Evolutionary conservation across 2,329 filamentous ascomycete species (phyloP), one percentile per base, ranked within the genome.

Genomic region (Chaetomium olivaceum): DNA sequence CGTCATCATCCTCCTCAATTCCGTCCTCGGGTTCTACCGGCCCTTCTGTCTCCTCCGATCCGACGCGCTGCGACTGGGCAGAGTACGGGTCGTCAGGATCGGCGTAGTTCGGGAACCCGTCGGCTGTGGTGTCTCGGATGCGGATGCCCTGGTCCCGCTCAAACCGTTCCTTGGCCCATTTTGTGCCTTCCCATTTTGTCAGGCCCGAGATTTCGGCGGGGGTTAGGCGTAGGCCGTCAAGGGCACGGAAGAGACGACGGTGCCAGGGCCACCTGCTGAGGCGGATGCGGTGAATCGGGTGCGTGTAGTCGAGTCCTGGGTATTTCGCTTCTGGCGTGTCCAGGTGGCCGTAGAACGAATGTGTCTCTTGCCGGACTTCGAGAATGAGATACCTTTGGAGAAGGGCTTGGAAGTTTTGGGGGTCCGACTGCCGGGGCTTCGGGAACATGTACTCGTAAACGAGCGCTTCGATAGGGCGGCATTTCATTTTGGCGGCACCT

Each of bases 181-280:
- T 87, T 11, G 91, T 93, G 64, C 91, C 91, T 79, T 93, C 91
- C 91, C 91, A 94, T 73, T 91, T 89, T 65, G 91, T 93, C 74
- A 93, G 81, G 58, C 82, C 81, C 62, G 86, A 82, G 71, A 94
- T 91, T 75, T 94, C 91, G 71, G 81, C 80, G 64, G 85, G 79
- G 8, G 91, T 94, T 48, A 93, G 81, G 52, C 83, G 83, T 27
- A 93, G 82, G 29, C 77, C 79, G 76, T 93, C 89, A 73, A 94
- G 92, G 31, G 90, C 89, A 50, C 87, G 85, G 76, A 94, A 93
- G 14, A 94, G 84, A 64, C 88, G 85, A 68, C 87, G 84, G 76
- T 94, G 91, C 86, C 91, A 92, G 19, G 84, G 85, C 82, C 90
- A 93, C 66, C 90, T 88, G 71, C 87, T 85, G 9, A 94, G 86